phyloP scores from a whole-genome alignment of 352 stramenopile species.

The Phytophthora pseudosyringae region DNA sequence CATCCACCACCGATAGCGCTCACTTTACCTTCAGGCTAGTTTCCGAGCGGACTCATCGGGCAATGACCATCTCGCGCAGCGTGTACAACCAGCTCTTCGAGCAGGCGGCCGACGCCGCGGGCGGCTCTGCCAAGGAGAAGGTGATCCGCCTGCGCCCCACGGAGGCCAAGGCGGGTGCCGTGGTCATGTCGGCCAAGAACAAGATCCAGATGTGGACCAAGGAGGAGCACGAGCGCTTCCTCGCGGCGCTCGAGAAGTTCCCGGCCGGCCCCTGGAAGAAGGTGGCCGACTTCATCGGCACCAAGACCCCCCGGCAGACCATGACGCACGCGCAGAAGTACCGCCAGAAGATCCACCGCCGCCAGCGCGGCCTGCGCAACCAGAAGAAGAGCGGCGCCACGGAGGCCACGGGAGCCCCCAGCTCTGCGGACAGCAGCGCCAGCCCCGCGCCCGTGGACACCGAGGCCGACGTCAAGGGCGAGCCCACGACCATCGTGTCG shows the following conservation, averaged over 20 bases:
- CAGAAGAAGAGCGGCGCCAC: constrained; percentile 58
- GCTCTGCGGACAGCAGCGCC: neutral
- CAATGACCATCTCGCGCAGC: constrained; percentile 84
- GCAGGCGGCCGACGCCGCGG: constrained; percentile 42
- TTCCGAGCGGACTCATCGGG: too few relatives aligned
- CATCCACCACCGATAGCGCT: constrained; percentile 32
- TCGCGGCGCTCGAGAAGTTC: constrained; percentile 87
- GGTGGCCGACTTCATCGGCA: constrained; percentile 85
- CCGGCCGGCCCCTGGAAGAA: constrained; percentile 87
- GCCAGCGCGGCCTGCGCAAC: constrained; percentile 75
- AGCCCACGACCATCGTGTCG: constrained; percentile 50
- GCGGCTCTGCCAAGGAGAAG: constrained; percentile 49
- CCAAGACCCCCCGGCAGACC: constrained; percentile 94
- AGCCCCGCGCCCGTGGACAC: constrained; percentile 31
- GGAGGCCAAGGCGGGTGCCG: constrained; percentile 78
- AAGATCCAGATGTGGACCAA: constrained; percentile 90
- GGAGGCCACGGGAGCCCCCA: neutral
- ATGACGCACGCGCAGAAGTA: constrained; percentile 90
- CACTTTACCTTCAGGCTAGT: constrained; percentile 19
- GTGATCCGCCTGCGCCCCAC: constrained; percentile 82
- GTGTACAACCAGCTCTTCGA: constrained; percentile 90
- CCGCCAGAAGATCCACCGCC: constrained; percentile 81
- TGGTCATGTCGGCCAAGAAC: constrained; percentile 82
- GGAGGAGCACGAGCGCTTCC: constrained; percentile 87
- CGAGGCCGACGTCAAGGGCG: constrained; percentile 37